phyloP scores from a whole-genome alignment of 768 basidiomycete genomes.

The Lentinula aciculospora region DNA sequence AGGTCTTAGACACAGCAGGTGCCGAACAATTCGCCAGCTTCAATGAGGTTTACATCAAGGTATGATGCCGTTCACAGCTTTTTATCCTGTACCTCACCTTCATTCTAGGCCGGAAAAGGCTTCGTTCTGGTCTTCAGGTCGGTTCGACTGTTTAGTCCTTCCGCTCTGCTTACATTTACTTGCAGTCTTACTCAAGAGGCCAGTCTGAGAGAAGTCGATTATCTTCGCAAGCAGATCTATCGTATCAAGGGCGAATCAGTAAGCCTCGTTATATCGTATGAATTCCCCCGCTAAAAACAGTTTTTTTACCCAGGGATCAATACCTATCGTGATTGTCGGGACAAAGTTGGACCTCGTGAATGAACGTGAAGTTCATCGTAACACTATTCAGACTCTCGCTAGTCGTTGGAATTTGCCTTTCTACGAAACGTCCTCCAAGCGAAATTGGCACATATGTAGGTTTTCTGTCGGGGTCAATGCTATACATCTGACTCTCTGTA shows the following conservation, averaged over 20 bases:
- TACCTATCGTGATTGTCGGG: slow-evolving; percentile 84
- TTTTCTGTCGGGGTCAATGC: too few species aligned
- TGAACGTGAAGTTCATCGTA: slow-evolving; percentile 72
- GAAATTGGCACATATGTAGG: slow-evolving; percentile 65
- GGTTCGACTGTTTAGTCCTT: slow-evolving; percentile 1
- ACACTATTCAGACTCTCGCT: slow-evolving; percentile 59
- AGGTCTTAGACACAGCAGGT: slow-evolving; percentile 79
- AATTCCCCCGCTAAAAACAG: neutral
- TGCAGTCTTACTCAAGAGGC: slow-evolving; percentile 75
- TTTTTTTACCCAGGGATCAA: slow-evolving; percentile 24
- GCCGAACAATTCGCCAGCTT: slow-evolving; percentile 82
- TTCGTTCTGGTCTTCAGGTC: slow-evolving; percentile 84
- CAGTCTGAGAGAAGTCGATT: slow-evolving; percentile 74
- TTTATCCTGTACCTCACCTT: neutral
- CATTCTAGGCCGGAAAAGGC: slow-evolving; percentile 55
- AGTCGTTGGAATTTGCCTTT: slow-evolving; percentile 67
- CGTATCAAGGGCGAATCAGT: slow-evolving; percentile 71
- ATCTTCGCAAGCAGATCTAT: slow-evolving; percentile 75
- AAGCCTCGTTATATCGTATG: neutral
- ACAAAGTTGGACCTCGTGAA: slow-evolving; percentile 78
- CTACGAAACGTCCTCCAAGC: slow-evolving; percentile 86
- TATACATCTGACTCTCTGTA: neutral
- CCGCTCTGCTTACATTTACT: slow-evolving; percentile 4
- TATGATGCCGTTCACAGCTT: slow-evolving; percentile 16
- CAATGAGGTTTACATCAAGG: slow-evolving; percentile 81